Percentiles rank a stretch among this genome's conserved stretches.
Evolutionary conservation across 139 green algal species (phyloP).

Genomic region (Auxenochlorella protothecoides): DNA sequence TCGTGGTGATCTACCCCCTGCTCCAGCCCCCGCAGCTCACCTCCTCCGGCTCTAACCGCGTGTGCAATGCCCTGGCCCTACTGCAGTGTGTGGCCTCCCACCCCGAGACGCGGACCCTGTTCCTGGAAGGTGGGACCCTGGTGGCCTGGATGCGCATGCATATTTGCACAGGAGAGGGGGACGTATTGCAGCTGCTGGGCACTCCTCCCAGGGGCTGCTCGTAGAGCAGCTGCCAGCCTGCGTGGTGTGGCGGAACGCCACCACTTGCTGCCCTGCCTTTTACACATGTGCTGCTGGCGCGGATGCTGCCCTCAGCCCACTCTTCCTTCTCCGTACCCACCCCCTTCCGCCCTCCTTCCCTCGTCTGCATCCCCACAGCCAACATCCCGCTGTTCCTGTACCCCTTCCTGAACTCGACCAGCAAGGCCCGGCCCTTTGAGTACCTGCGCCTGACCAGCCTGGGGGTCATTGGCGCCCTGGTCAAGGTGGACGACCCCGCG

Average conservation of each 20-base stretch:
- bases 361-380: conserved; percentile 39
- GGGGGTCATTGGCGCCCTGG: conserved; percentile 94
- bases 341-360: neutral
- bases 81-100: conserved; percentile 97
- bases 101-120: conserved; percentile 82
- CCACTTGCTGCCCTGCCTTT: no score
- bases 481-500: conserved; percentile 98
- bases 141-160: no score
- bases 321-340: neutral
- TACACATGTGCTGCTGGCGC: no score
- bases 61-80: conserved; percentile 95
- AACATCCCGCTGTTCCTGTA: conserved; percentile 98
- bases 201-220: no score
- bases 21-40: conserved; percentile 85
- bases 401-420: conserved; percentile 95
- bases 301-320: neutral
- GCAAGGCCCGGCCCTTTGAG: conserved; percentile 96
- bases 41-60: conserved; percentile 88
- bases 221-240: no score
- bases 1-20: conserved; percentile 94
- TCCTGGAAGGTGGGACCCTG: conserved; percentile 68
- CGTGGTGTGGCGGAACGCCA: no score
- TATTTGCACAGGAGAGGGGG: no score
- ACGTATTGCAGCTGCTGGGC: no score
- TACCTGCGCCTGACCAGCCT: conserved; percentile 94